Evolutionary conservation across 345 rosid species (phyloP).

Genomic region (Populus alba): DNA sequence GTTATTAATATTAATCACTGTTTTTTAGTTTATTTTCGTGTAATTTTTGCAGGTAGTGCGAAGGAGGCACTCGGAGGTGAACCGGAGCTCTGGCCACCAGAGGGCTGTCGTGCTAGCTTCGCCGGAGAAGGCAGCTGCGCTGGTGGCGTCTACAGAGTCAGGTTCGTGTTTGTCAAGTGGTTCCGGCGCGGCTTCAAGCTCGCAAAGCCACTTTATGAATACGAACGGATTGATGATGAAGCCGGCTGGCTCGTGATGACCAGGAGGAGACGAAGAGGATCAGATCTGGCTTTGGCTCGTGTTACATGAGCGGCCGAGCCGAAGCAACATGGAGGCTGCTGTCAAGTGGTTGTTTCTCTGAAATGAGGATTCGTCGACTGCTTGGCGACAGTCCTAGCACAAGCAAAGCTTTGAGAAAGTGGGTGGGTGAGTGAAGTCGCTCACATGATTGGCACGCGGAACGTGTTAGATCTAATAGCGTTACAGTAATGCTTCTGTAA

Average conservation of each 20-base stretch:
- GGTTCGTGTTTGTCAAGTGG: conserved; percentile 59
- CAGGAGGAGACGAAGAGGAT: conserved; percentile 24
- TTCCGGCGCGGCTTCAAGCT: conserved; percentile 50
- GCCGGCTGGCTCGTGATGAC: neutral
- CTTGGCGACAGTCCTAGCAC: conserved; percentile 94
- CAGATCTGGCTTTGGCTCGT: conserved; percentile 27
- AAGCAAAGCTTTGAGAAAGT: conserved; percentile 97
- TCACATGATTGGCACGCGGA: neutral
- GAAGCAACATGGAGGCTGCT: conserved; percentile 73
- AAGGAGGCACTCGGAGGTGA: conserved; percentile 50
- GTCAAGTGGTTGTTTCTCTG: conserved; percentile 57
- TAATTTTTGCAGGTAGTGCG: conserved; percentile 40
- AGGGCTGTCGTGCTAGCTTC: conserved; percentile 13
- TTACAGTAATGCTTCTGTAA: neutral
- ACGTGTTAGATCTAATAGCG: neutral
- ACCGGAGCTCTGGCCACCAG: conserved; percentile 28
- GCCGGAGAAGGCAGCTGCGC: conserved; percentile 21
- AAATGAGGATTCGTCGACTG: conserved; percentile 63
- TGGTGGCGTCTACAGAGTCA: conserved; percentile 27
- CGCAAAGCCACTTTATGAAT: conserved; percentile 22
- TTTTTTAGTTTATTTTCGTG: neutral
- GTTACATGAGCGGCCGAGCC: conserved; percentile 57
- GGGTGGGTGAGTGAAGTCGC: neutral
- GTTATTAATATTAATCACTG: neutral
- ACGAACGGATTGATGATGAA: conserved; percentile 14